Conservation (phyloP, 1,284 basidiomycete species). For the Gymnopus androsaceus region DNA sequence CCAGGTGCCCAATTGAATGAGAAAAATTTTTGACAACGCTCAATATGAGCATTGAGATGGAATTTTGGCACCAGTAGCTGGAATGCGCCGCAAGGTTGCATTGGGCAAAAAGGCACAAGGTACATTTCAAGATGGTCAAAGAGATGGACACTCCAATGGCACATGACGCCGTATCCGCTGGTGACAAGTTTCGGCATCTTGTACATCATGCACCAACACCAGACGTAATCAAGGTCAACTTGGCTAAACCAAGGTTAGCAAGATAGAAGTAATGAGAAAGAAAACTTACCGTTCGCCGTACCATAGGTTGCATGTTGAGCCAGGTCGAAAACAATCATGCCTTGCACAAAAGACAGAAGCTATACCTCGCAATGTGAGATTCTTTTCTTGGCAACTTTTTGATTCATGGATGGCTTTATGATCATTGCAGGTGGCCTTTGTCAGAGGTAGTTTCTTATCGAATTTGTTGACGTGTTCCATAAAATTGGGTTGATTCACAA, state of each 20-base stretch:
- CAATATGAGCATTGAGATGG: conserved; percentile 19
- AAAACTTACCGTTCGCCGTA: conserved; percentile 24
- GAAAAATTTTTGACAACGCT: conserved; percentile 12
- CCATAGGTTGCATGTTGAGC: conserved; percentile 22
- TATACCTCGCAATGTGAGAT: background rate
- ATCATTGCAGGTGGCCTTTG: conserved; percentile 12
- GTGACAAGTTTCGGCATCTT: conserved; percentile 8
- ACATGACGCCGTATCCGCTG: conserved; percentile 31
- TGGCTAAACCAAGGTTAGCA: conserved; percentile 20
- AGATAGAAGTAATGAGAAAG: background rate
- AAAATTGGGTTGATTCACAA: no score
- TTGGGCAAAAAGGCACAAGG: no score
- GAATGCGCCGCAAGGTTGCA: no score
- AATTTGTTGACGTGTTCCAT: conserved; percentile 7
- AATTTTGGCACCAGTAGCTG: conserved; percentile 17
- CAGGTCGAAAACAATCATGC: conserved; percentile 20
- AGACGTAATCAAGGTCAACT: conserved; percentile 29
- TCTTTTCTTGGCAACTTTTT: background rate
- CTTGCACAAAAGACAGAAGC: conserved; percentile 17
- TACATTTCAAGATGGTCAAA: background rate
- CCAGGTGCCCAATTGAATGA: conserved; percentile 15
- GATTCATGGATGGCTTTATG: conserved; percentile 5
- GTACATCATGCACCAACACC: conserved; percentile 19
- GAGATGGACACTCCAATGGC: conserved; percentile 20
- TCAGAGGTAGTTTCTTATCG: conserved; percentile 3